Evolutionary conservation across 257 asterid species (phyloP).

Genomic region (Voacanga thouarsii): DNA sequence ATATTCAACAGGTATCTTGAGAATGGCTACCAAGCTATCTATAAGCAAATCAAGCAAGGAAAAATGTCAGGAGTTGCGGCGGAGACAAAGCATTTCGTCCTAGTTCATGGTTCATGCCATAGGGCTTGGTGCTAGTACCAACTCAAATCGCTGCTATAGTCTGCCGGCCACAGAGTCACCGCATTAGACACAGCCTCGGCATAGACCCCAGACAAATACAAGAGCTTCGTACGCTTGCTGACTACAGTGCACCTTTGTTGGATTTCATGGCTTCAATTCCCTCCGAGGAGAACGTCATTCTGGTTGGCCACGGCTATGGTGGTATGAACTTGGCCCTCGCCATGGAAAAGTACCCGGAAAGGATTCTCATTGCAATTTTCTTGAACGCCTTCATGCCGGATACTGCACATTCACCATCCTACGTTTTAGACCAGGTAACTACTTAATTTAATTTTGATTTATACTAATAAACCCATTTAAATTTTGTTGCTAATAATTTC

Average conservation of each 20-base stretch:
- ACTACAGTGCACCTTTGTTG: slow-evolving; percentile 8
- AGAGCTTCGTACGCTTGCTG: background rate
- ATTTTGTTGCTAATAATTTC: no score
- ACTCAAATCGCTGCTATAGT: slow-evolving; percentile 53
- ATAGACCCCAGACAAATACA: slow-evolving; percentile 8
- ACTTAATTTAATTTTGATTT: no score
- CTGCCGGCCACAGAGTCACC: slow-evolving; percentile 57
- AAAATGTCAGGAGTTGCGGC: background rate
- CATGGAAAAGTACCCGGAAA: slow-evolving; percentile 21
- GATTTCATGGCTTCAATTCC: slow-evolving; percentile 12
- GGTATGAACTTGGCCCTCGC: slow-evolving; percentile 21
- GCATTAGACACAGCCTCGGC: slow-evolving; percentile 57
- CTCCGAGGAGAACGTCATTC: slow-evolving; percentile 2
- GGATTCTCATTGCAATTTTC: slow-evolving; percentile 14
- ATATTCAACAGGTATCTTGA: background rate
- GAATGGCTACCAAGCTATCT: no score
- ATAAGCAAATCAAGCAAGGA: no score
- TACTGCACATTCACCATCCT: background rate
- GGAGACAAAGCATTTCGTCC: slow-evolving; percentile 31
- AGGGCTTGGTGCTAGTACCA: slow-evolving; percentile 76
- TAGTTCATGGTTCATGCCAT: slow-evolving; percentile 71
- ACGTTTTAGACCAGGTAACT: slow-evolving; percentile 1
- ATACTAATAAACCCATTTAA: no score
- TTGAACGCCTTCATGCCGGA: slow-evolving; percentile 16
- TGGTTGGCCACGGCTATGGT: slow-evolving; percentile 21